phyloP scores from a whole-genome alignment of 768 basidiomycete species.

The Tricholoma saponaceum region DNA sequence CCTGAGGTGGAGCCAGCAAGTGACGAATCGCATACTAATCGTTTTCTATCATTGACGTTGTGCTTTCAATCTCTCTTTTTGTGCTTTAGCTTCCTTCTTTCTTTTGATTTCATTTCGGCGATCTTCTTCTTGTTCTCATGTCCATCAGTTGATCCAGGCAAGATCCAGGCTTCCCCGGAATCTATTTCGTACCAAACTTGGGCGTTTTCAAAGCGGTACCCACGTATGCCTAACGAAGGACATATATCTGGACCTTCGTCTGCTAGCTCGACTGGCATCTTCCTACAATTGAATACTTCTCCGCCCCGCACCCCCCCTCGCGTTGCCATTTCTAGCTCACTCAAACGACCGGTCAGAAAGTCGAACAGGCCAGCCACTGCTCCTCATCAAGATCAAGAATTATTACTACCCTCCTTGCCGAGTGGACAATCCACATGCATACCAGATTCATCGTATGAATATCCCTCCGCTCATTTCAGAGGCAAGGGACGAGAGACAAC shows the following conservation, averaged over 20 bases:
- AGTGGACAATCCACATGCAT: constrained; percentile 8
- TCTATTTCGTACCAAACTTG: neutral
- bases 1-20: neutral
- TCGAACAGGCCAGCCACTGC: constrained; percentile 33
- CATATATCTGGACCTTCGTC: neutral
- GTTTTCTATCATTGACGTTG: neutral
- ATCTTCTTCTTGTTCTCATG: neutral
- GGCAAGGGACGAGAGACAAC: constrained; percentile 5
- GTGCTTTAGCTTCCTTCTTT: neutral
- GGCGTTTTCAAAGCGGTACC: neutral
- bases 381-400: constrained; percentile 36
- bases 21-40: too few species aligned
- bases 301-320: constrained; percentile 1
- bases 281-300: neutral
- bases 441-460: neutral
- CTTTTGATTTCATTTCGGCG: neutral
- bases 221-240: neutral
- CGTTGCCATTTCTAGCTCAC: neutral
- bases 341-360: constrained; percentile 19
- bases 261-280: neutral
- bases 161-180: neutral
- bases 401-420: constrained; percentile 38
- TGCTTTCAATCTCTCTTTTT: neutral
- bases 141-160: neutral
- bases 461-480: neutral